Percentiles rank a stretch among this genome's conserved stretches.
Evolutionary conservation across 2,329 filamentous ascomycete genomes (phyloP).

Genomic region (Diaporthe citrichinensis): DNA sequence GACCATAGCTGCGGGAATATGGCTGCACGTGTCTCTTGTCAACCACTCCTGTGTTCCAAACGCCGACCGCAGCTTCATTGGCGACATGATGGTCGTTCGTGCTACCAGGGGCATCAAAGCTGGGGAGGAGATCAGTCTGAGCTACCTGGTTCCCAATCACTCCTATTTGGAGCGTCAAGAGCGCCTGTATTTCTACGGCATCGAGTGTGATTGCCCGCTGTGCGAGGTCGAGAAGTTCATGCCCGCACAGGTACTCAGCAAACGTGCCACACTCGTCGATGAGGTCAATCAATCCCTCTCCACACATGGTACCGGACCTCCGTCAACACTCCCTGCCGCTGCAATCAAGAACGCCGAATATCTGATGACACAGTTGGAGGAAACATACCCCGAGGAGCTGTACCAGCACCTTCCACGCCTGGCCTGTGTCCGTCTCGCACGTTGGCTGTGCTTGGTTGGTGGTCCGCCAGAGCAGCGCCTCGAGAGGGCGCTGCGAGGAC

Average conservation of each 20-base stretch:
- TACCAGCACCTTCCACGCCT: constrained; percentile 10
- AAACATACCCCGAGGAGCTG: not conserved
- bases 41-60: constrained; percentile 52
- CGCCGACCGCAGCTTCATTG: constrained; percentile 49
- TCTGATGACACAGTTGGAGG: not conserved
- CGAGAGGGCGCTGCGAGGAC: not conserved
- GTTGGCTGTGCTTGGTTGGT: not conserved
- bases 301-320: not conserved
- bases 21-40: constrained; percentile 48
- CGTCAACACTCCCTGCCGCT: too few relatives aligned
- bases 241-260: constrained; percentile 40
- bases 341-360: not conserved
- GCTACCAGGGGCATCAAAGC: constrained; percentile 55
- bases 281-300: constrained; percentile 42
- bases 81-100: constrained; percentile 50
- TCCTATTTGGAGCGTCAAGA: not conserved
- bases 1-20: constrained; percentile 44
- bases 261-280: constrained; percentile 44
- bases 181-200: constrained; percentile 45
- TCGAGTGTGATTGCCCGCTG: constrained; percentile 56
- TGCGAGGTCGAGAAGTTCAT: constrained; percentile 52
- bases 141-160: not conserved
- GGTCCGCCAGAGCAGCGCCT: not conserved
- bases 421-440: not conserved
- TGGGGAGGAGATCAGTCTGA: constrained; percentile 54